Evolutionary conservation across 2,329 filamentous ascomycete species (phyloP).

Genomic region (Nannizziopsis arthrosporioides): DNA sequence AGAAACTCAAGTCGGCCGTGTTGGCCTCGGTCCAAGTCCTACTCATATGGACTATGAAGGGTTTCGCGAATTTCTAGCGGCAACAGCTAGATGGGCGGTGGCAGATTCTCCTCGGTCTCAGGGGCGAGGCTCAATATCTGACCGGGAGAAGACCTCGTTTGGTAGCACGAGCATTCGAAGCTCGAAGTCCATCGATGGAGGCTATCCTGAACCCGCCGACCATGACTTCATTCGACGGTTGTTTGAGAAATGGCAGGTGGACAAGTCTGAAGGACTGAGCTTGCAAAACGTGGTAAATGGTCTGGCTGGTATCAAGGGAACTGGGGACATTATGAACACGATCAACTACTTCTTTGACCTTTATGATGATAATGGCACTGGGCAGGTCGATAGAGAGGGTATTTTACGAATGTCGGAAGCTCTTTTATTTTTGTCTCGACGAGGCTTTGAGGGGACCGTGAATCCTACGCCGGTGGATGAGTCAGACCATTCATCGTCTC

Average conservation of each 20-base stretch:
- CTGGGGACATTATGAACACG: constrained; percentile 90
- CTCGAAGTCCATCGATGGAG: constrained; percentile 45
- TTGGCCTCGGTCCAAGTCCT: constrained; percentile 77
- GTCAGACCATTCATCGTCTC: constrained; percentile 31
- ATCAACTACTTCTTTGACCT: constrained; percentile 98
- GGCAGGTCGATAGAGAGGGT: constrained; percentile 85
- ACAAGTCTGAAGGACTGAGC: constrained; percentile 63
- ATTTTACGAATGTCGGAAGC: constrained; percentile 92
- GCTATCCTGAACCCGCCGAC: constrained; percentile 60
- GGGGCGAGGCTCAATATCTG: constrained; percentile 37
- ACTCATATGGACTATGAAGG: constrained; percentile 96
- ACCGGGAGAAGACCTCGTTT: constrained; percentile 45
- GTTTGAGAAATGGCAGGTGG: constrained; percentile 78
- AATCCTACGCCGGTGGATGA: constrained; percentile 51
- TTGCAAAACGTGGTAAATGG: constrained; percentile 88
- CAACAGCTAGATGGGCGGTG: constrained; percentile 83
- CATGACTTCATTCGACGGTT: constrained; percentile 88
- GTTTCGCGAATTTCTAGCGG: constrained; percentile 85
- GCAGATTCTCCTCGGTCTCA: constrained; percentile 65
- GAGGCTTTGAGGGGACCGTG: constrained; percentile 66
- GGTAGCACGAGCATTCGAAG: constrained; percentile 50
- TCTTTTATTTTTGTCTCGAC: constrained; percentile 77
- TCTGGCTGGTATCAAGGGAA: constrained; percentile 81
- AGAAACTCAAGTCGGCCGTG: constrained; percentile 67
- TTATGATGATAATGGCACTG: constrained; percentile 85